Evolutionary conservation across 169 alveolate species (phyloP).

Genomic region (Ichthyophthirius multifiliis): DNA sequence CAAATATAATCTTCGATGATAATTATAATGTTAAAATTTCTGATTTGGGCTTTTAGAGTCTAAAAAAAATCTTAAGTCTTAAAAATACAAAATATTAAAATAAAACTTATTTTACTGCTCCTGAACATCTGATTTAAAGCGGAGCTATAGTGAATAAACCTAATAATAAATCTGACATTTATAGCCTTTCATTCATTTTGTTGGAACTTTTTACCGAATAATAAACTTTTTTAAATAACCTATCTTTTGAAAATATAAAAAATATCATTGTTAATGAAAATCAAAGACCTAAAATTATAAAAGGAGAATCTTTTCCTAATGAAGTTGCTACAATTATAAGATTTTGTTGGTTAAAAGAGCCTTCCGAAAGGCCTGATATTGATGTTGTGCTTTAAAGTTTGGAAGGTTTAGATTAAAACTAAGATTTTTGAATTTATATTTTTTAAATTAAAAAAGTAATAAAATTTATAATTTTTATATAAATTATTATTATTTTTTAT

Average conservation of each 20-base stretch:
- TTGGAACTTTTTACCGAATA: neutral
- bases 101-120: slow-evolving; percentile 1
- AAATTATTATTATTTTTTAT: too few species aligned
- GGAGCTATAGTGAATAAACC: neutral
- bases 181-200: neutral
- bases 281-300: neutral
- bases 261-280: neutral
- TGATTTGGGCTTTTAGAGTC: neutral
- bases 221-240: neutral
- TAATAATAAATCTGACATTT: neutral
- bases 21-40: neutral
- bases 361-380: neutral
- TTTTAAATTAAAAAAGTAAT: too few species aligned
- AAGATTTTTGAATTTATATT: too few species aligned
- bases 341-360: neutral
- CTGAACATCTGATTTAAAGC: neutral
- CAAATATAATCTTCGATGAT: neutral
- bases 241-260: neutral
- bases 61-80: neutral
- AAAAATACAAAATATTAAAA: neutral
- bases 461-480: too few species aligned
- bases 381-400: too few species aligned
- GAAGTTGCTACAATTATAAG: slow-evolving; percentile 3
- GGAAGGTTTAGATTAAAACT: too few species aligned
- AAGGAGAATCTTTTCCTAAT: neutral